A percentile compares a stretch with the other conserved stretches of the same genome.
Evolutionary conservation across 352 stramenopile species (phyloP).

Genomic region (Phytophthora agathidicida): DNA sequence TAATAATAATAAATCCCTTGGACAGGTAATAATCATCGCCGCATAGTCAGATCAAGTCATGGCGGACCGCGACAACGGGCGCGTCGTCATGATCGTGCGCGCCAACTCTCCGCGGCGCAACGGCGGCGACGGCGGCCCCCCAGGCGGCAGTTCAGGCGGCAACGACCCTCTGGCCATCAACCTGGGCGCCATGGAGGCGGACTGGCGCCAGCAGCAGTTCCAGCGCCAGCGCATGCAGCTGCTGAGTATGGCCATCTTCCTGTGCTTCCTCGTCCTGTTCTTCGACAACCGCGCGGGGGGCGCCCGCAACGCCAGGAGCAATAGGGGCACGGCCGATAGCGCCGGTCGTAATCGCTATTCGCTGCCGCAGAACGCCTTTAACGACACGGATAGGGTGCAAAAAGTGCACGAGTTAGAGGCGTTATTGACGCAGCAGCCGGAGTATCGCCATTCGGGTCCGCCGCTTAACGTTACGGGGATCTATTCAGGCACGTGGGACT

Average conservation of each 20-base stretch:
- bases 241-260: conserved; percentile 87
- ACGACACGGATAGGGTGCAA: conserved; percentile 63
- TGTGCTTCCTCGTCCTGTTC: conserved; percentile 89
- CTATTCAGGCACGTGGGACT: conserved; percentile 79
- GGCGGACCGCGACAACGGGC: conserved; percentile 46
- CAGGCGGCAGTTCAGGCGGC: conserved; percentile 10
- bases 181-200: conserved; percentile 70
- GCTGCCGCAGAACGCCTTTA: conserved; percentile 52
- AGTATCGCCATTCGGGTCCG: conserved; percentile 45
- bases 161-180: conserved; percentile 49
- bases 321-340: conserved; percentile 15
- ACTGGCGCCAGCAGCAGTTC: conserved; percentile 87
- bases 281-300: conserved; percentile 79
- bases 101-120: conserved; percentile 58
- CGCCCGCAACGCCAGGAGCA: conserved; percentile 34
- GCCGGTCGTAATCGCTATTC: conserved; percentile 44
- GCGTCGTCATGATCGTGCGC: conserved; percentile 84
- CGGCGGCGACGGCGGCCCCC: conserved; percentile 12
- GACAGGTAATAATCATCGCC: too few species aligned
- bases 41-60: conserved; percentile 26
- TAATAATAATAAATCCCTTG: too few species aligned
- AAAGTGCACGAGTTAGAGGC: conserved; percentile 59
- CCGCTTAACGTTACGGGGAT: conserved; percentile 81
- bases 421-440: conserved; percentile 49
- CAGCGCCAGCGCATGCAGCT: conserved; percentile 89